These are phyloP conservation scores for Lactarius psammicola DNA, from an alignment of 768 basidiomycete genomes.

Conservation along the genomic window DNA sequence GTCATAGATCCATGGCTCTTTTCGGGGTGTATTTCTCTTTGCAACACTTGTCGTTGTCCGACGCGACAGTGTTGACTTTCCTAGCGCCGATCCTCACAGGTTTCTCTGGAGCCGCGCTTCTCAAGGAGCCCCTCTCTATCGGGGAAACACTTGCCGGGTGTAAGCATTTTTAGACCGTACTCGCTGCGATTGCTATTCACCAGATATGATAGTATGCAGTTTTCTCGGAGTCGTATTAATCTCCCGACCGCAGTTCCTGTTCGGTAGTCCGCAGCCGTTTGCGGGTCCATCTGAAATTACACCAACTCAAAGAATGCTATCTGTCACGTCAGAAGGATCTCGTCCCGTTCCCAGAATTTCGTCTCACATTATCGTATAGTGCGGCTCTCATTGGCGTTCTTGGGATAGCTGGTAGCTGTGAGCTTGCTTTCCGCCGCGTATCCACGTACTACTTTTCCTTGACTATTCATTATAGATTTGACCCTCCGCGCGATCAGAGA, in stretches of 20 bases:
- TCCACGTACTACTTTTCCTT: not conserved
- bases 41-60: slow-evolving; percentile 73
- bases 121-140: slow-evolving; percentile 57
- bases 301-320: slow-evolving; percentile 47
- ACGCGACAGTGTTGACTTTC: slow-evolving; percentile 76
- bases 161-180: slow-evolving; percentile 29
- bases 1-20: slow-evolving; percentile 65
- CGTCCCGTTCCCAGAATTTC: not conserved
- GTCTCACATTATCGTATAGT: slow-evolving; percentile 35
- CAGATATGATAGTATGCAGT: slow-evolving; percentile 50
- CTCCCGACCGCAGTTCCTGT: slow-evolving; percentile 72
- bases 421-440: slow-evolving; percentile 31
- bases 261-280: slow-evolving; percentile 45
- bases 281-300: slow-evolving; percentile 24
- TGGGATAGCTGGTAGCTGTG: slow-evolving; percentile 67
- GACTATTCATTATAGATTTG: slow-evolving; percentile 38
- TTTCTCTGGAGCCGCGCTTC: slow-evolving; percentile 56
- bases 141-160: slow-evolving; percentile 56
- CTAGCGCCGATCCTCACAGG: slow-evolving; percentile 65
- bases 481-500: slow-evolving; percentile 68
- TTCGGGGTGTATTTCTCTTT: slow-evolving; percentile 68
- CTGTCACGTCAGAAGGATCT: slow-evolving; percentile 48
- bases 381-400: slow-evolving; percentile 64
- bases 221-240: slow-evolving; percentile 78
- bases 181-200: not conserved